A percentile compares a stretch with the other conserved stretches of the same genome.
phyloP scores from a whole-genome alignment of 768 basidiomycete species.

The Boletus patriciae region DNA sequence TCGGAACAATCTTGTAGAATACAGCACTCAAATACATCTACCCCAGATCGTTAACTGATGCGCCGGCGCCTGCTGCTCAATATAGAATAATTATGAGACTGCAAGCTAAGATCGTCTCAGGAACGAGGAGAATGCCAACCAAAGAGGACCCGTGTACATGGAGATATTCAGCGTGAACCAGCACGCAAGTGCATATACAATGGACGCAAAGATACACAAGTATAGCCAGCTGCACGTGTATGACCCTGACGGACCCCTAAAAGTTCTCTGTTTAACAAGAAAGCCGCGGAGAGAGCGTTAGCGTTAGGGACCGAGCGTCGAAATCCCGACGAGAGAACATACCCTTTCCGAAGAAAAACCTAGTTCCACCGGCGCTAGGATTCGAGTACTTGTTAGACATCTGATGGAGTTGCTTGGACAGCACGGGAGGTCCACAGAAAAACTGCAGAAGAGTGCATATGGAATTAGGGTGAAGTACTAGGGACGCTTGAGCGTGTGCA shows the following conservation, averaged over 20 bases:
- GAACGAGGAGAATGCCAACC: background rate
- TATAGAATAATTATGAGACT: background rate
- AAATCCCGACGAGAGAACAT: slow-evolving; percentile 20
- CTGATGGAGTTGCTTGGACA: slow-evolving; percentile 70
- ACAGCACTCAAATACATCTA: background rate
- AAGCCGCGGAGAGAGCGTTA: background rate
- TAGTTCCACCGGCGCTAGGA: slow-evolving; percentile 65
- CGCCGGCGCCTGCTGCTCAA: too few relatives aligned
- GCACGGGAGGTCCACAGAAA: slow-evolving; percentile 81
- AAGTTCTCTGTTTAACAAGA: slow-evolving; percentile 23
- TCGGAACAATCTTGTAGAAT: slow-evolving; percentile 3
- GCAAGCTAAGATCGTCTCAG: background rate
- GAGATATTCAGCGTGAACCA: background rate
- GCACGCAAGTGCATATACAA: background rate
- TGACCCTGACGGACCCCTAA: background rate
- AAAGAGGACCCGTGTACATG: background rate
- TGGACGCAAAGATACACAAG: background rate
- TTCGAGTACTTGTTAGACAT: slow-evolving; percentile 86
- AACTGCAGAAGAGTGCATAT: slow-evolving; percentile 40
- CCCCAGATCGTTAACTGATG: background rate
- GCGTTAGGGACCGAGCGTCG: slow-evolving; percentile 1
- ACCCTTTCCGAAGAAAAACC: slow-evolving; percentile 94
- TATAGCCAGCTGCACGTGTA: background rate
- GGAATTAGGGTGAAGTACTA: background rate
- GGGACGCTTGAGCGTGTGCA: background rate